phyloP scores from a whole-genome alignment of 176 grass and related monocot species.

The Oryza officinalis region DNA sequence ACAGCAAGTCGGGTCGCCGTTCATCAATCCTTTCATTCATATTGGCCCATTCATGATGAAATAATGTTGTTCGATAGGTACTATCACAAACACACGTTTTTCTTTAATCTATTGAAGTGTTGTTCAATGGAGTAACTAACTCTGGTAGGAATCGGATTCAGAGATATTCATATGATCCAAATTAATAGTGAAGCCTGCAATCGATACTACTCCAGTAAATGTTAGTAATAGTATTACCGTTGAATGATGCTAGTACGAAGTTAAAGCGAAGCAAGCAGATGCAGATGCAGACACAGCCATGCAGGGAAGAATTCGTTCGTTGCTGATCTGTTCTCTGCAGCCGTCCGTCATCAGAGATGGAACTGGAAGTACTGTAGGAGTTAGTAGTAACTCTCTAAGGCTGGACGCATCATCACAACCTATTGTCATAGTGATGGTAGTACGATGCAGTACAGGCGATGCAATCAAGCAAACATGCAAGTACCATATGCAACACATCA shows the following conservation, averaged over 20 bases:
- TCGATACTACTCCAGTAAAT: too few relatives aligned
- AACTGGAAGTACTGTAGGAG: background rate
- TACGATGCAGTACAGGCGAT: background rate
- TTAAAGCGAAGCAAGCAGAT: background rate
- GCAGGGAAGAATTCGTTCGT: background rate
- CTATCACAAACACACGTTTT: background rate
- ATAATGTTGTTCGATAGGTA: background rate
- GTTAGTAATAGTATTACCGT: too few relatives aligned
- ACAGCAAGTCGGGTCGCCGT: background rate
- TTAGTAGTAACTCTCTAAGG: background rate
- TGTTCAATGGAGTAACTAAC: background rate
- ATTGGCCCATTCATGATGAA: background rate
- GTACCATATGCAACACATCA: background rate
- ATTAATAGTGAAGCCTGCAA: too few relatives aligned
- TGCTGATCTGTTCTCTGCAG: background rate
- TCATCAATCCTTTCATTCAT: background rate
- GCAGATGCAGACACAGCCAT: background rate
- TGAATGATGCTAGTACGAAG: too few relatives aligned
- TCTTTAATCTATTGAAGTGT: background rate
- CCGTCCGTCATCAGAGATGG: background rate
- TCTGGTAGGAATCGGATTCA: too few relatives aligned
- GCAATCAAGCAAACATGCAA: background rate
- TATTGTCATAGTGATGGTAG: background rate
- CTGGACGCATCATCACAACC: background rate
- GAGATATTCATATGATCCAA: too few relatives aligned